Base-by-base conservation (phyloP, 257 asterid species). In the Solanum tarijense region DNA sequence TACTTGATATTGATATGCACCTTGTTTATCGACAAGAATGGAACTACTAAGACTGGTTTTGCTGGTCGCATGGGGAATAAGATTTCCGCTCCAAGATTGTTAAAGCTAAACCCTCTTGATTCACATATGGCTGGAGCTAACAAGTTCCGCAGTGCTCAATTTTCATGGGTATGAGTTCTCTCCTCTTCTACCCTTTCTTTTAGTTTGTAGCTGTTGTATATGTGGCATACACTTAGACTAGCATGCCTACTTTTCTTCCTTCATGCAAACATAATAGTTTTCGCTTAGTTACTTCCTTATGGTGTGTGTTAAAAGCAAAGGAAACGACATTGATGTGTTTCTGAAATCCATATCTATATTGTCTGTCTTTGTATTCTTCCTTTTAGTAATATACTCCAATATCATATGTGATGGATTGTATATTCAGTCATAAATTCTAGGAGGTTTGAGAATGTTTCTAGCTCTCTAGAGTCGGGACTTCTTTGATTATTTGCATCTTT, bases 61-160 rank as follows among this genome's bases (percentile, higher is more conserved):
- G 84, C 98, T 73, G 99, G 99, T 84, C 96, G 99, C 29, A 96
- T 95, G 99, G 99, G 99, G 74, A 88, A 97, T 38, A 93, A 88
- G 89, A 93, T 94, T 55, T 90, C 98, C 5, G 99, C 98, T 78
- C 99, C 99, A 3, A 95, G 98, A 90, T 89, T 97, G 92, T 78
- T 97, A 89, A 97, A 97, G 93, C 91, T 97, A 87, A 94, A 89
- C 87, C 99, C 99, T 38, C 83, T 92, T 83, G 99, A 97, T 88
- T 92, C 98, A 7, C 97, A 97, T 86, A 87, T 90, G 96, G 99
- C 99, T 48, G 99, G 99, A 90, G 90, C 91, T 73, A 94, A 89
- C 94, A 96, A 93, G 91, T 96, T 97, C 88, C 97, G 95, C 73
- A 93, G 91, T 87, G 99, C 98, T 71, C 99, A 96, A 89, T 97